Evolutionary conservation across 192 early-diverging fungal genomes (phyloP), one percentile per base, ranked within the genome.

Genomic region (Backusella mclennaniae): DNA sequence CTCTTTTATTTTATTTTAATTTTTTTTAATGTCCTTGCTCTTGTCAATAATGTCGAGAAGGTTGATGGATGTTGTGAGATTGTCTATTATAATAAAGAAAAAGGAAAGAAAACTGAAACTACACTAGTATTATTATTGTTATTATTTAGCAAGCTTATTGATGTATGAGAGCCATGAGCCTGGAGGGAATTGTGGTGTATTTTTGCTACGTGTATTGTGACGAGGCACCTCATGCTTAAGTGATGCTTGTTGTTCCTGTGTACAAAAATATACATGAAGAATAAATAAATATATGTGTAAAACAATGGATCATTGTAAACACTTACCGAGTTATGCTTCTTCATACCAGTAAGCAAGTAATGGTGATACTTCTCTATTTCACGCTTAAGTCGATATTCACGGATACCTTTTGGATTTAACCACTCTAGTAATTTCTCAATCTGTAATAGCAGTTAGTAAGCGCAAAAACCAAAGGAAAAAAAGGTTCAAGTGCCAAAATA

Each of bases 371-470:
- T 82, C 11, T 89, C 85, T 23, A 96, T 76, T 78, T 91, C 89
- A 0, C 84, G 81, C 8, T 85, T 77, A 46, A 97, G 79, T 15
- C 80, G 82, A 66, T 84, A 78, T 73, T 98, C 96, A 14, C 96
- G 87, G 8, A 85, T 76, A 38, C 97, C 97, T 14, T 93, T 88
- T 14, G 85, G 75, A 74, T 97, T 94, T 33, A 97, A 84, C 94
- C 94, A 95, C 29, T 78, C 71, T 66, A 90, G 36, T 41, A 98
- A 84, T 2, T 75, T 59, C 23, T 96, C 92, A 12, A 98, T 63
- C 85, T 96, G 84, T 33, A 44, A 86, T 63, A 31, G 75, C 80
- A 33, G 79, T 89, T 81, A 82, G 91, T 23, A n/a, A 23, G 19
- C 19, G 14, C 12, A 66, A 12, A 35, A 67, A 33, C 2, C 5